Evolutionary conservation across 495 filamentous ascomycete genomes (phyloP), one percentile per base, ranked within the genome.

Genomic region (Aspergillus incahuasiensis): DNA sequence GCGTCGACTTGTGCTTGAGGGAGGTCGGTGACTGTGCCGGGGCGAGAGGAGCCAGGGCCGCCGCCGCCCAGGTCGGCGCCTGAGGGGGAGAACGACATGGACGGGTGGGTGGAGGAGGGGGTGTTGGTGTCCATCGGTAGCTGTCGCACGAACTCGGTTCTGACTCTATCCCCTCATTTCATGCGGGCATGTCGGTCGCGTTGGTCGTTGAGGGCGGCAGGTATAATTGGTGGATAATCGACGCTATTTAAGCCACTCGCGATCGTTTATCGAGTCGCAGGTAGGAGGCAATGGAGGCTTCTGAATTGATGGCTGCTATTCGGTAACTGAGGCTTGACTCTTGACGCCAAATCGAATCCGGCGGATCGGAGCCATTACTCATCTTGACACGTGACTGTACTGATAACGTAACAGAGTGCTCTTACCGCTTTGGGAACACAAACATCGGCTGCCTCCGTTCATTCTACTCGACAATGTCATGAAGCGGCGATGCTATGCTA

Each of bases 1-100:
- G 75, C 75, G 53, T 79, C 75, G 46, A 79, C 72, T 56, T 79
- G 72, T 30, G 71, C 63, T 57, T 75, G 75, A 22, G 74, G 72
- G 18, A 77, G 63, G 51, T 79, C 75, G 54, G 73, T 68, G 51
- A 76, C 59, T 13, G 71, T 61, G 21, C 65, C 48, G 22, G 66
- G 67, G 1, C 62, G 42, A 15, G 38, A 40, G 1, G 38, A 40
- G 13, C 38, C 15, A 40, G 38, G 13, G 15, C 38, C 38, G 18
- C 15, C 15, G 12, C 56, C 63, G 7, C 63, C 44, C 51, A 66
- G 57, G 48, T 71, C 70, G 60, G 68, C 34, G 48, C 54, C 61
- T 43, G 56, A 54, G 3, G 68, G 70, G 25, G 73, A 72, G 49
- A 69, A 72, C n/a, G 71, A 70, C 57, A 60, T 63, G 38, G 67